phyloP scores from a whole-genome alignment of 2,329 filamentous ascomycete species.

The Fonsecaea erecta region DNA sequence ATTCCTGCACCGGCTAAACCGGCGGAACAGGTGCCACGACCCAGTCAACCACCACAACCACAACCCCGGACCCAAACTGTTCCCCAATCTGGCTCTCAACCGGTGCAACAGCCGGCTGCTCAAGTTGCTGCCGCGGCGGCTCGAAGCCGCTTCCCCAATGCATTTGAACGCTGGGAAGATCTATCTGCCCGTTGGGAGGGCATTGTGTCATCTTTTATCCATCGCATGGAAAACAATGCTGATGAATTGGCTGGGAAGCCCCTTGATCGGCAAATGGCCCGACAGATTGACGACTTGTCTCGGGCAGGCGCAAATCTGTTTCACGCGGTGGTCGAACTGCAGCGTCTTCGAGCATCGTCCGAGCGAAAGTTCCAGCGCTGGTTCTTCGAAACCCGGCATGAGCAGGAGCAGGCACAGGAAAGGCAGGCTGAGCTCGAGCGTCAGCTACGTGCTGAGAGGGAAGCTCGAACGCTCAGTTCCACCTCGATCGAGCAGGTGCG shows the following conservation, averaged over 20 bases:
- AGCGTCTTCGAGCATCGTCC: conserved; percentile 89
- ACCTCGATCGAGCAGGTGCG: conserved; percentile 69
- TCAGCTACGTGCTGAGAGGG: conserved; percentile 74
- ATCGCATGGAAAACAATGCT: conserved; percentile 85
- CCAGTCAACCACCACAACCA: conserved; percentile 36
- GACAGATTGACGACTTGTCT: conserved; percentile 95
- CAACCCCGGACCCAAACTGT: conserved; percentile 35
- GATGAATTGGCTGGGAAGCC: conserved; percentile 82
- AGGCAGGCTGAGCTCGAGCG: conserved; percentile 78
- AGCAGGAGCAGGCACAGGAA: conserved; percentile 84
- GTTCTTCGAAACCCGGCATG: conserved; percentile 93
- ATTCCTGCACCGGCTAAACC: conserved; percentile 33
- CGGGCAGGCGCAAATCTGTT: conserved; percentile 96
- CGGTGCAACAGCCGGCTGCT: conserved; percentile 41
- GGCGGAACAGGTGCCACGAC: conserved; percentile 16
- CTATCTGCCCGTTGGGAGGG: conserved; percentile 98
- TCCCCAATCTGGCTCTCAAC: conserved; percentile 40
- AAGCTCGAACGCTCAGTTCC: conserved; percentile 65
- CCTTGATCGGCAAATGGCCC: conserved; percentile 82
- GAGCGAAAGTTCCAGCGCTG: conserved; percentile 98
- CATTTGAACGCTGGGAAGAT: conserved; percentile 96
- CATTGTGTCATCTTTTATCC: conserved; percentile 95
- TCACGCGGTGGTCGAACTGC: conserved; percentile 94
- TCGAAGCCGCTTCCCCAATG: conserved; percentile 70
- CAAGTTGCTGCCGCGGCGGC: conserved; percentile 33